phyloP scores from a whole-genome alignment of 2,329 filamentous ascomycete species.

The Paraconiothyrium sp. region DNA sequence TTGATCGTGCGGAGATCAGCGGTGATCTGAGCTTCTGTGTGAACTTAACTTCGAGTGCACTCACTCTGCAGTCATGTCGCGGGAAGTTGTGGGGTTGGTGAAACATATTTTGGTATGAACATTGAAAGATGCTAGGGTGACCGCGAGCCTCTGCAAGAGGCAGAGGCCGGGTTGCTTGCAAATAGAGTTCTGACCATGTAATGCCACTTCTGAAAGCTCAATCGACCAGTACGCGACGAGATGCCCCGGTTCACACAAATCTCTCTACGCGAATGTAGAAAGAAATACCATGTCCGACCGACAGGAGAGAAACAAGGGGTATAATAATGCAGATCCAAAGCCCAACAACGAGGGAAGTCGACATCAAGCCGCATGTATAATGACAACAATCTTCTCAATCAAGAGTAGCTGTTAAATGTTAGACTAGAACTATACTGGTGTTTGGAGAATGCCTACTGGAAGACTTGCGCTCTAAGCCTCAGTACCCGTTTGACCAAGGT shows the following conservation, averaged over 20 bases:
- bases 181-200: background rate
- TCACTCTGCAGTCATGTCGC: background rate
- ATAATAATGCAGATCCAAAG: background rate
- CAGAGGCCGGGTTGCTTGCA: background rate
- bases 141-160: background rate
- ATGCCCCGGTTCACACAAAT: background rate
- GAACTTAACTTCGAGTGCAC: slow-evolving; percentile 12
- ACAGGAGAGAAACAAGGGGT: slow-evolving; percentile 6
- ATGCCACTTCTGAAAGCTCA: slow-evolving; percentile 5
- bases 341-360: background rate
- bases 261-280: background rate
- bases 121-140: background rate
- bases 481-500: background rate
- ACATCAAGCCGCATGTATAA: background rate
- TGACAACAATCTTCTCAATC: background rate
- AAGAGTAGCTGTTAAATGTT: background rate
- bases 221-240: background rate
- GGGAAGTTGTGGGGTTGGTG: background rate
- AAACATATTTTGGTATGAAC: background rate
- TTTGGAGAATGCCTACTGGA: background rate
- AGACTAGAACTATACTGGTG: background rate
- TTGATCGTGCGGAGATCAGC: slow-evolving; percentile 7
- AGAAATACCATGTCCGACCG: background rate
- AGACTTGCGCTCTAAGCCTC: background rate
- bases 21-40: slow-evolving; percentile 7